Conservation (phyloP, 768 basidiomycete species). For the Boletus insuetus region DNA sequence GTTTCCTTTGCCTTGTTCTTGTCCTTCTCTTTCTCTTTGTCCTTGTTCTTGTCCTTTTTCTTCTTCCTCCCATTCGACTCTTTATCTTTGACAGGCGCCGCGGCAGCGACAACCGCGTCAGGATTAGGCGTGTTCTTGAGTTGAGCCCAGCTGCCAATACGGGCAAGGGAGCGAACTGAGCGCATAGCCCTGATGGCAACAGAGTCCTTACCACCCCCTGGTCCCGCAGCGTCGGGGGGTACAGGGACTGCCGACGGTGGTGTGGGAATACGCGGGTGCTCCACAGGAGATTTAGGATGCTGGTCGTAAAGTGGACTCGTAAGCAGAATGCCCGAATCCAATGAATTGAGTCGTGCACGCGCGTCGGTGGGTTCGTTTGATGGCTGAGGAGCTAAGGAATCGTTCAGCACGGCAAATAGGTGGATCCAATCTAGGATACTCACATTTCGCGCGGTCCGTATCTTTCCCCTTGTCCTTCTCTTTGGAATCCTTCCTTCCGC, state of each 20-base stretch:
- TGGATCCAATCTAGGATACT: background rate
- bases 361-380: slow-evolving; percentile 25
- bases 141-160: slow-evolving; percentile 72
- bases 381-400: slow-evolving; percentile 46
- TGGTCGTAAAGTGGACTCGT: slow-evolving; percentile 18
- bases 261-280: slow-evolving; percentile 17
- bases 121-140: slow-evolving; percentile 40
- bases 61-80: slow-evolving; percentile 34
- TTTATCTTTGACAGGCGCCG: slow-evolving; percentile 28
- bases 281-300: slow-evolving; percentile 11
- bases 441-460: slow-evolving; percentile 37
- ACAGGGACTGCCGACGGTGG: slow-evolving; percentile 34
- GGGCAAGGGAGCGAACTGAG: slow-evolving; percentile 67
- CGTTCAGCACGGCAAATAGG: slow-evolving; percentile 1
- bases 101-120: slow-evolving; percentile 24
- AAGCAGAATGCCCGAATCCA: slow-evolving; percentile 45
- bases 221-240: slow-evolving; percentile 29
- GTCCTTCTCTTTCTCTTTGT: slow-evolving; percentile 27
- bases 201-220: slow-evolving; percentile 45
- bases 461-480: slow-evolving; percentile 47
- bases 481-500: slow-evolving; percentile 72
- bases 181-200: slow-evolving; percentile 79
- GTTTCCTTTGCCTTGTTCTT: slow-evolving; percentile 35
- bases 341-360: slow-evolving; percentile 63
- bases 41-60: slow-evolving; percentile 40